A percentile compares a stretch with the other conserved stretches of the same genome.
These are phyloP conservation scores for Lasiosphaeriaceae sp. DNA, from an alignment of 495 filamentous ascomycete species.

Conservation along the genomic window DNA sequence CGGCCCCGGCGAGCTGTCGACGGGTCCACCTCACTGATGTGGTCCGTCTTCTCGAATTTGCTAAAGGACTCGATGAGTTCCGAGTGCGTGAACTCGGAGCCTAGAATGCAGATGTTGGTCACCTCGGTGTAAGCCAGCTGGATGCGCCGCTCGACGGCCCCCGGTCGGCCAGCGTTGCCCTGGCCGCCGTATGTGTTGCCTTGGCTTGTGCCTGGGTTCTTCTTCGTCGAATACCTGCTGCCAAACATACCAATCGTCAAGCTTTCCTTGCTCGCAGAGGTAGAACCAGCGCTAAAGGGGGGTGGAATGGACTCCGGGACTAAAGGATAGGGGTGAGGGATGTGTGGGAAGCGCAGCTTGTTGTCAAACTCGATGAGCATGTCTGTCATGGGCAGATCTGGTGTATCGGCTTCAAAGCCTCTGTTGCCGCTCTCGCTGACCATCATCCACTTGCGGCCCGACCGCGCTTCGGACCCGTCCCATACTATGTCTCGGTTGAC, in stretches of 20 bases:
- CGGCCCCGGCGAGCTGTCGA: slow-evolving; percentile 60
- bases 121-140: slow-evolving; percentile 63
- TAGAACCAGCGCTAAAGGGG: slow-evolving; percentile 2
- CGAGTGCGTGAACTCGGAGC: slow-evolving; percentile 48
- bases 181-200: slow-evolving; percentile 4
- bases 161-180: slow-evolving; percentile 14
- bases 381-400: slow-evolving; percentile 60
- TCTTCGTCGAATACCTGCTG: slow-evolving; percentile 30
- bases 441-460: slow-evolving; percentile 59
- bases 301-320: slow-evolving; percentile 51
- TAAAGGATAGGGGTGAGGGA: slow-evolving; percentile 66
- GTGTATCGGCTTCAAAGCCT: slow-evolving; percentile 57
- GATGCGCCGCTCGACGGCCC: slow-evolving; percentile 41
- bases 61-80: slow-evolving; percentile 60
- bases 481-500: slow-evolving; percentile 66
- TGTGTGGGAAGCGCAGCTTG: slow-evolving; percentile 57
- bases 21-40: slow-evolving; percentile 46
- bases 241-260: slow-evolving; percentile 13
- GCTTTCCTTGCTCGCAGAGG: slow-evolving; percentile 5
- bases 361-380: slow-evolving; percentile 67
- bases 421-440: slow-evolving; percentile 46
- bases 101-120: slow-evolving; percentile 62
- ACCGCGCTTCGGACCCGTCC: slow-evolving; percentile 54
- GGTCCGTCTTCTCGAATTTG: slow-evolving; percentile 59
- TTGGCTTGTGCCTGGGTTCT: slow-evolving; percentile 23